Evolutionary conservation across 495 filamentous ascomycete genomes (phyloP).

Genomic region (Penicillium alfredii): DNA sequence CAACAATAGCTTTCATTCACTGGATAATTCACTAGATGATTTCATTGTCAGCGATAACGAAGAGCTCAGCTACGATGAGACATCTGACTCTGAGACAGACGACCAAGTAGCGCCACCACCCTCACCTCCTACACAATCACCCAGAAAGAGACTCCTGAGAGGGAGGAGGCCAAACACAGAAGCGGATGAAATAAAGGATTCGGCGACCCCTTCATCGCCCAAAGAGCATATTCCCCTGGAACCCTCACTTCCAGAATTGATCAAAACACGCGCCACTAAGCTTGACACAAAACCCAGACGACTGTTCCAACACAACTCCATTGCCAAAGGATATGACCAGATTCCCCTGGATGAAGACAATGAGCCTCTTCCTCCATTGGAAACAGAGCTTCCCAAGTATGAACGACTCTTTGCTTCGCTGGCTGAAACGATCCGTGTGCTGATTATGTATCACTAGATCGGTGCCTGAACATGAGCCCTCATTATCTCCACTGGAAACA

Average conservation of each 20-base stretch:
- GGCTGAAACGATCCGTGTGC: too few relatives aligned
- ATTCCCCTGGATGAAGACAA: conserved; percentile 21
- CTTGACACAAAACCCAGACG: conserved; percentile 11
- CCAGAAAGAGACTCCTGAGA: conserved; percentile 31
- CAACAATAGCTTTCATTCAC: conserved; percentile 31
- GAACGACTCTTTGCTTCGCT: conserved; percentile 2
- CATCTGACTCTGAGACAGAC: conserved; percentile 30
- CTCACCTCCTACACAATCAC: conserved; percentile 14
- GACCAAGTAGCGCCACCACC: conserved; percentile 22
- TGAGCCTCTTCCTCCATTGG: conserved; percentile 17
- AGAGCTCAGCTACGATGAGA: conserved; percentile 35
- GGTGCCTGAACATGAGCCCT: not conserved
- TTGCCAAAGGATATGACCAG: conserved; percentile 19
- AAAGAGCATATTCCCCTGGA: conserved; percentile 17
- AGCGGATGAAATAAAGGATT: conserved; percentile 10
- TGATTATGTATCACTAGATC: not conserved
- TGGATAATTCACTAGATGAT: conserved; percentile 37
- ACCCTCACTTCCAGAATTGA: conserved; percentile 15
- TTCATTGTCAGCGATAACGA: conserved; percentile 47
- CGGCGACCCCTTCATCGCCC: conserved; percentile 8
- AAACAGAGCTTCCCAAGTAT: conserved; percentile 20
- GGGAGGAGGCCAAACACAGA: conserved; percentile 28
- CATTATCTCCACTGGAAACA: conserved; percentile 15
- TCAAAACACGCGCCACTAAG: conserved; percentile 12
- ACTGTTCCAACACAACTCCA: conserved; percentile 20